Conservation (phyloP, 768 basidiomycete species). For the Hemileccinum rubropunctum region DNA sequence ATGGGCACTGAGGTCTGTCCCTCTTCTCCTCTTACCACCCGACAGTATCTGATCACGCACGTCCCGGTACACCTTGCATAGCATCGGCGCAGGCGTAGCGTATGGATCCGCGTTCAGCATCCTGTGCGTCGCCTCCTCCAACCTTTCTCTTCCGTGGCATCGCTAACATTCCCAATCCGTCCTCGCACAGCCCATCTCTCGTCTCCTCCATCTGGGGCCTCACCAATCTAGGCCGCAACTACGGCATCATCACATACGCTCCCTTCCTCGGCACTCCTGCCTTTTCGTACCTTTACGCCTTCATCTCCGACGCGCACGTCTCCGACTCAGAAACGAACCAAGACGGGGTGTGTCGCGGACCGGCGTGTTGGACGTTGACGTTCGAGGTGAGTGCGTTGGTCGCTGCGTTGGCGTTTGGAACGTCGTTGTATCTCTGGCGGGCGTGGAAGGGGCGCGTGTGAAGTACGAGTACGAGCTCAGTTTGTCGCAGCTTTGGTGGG, state of each 20-base stretch:
- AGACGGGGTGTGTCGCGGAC: constrained; percentile 49
- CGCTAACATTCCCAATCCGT: background rate
- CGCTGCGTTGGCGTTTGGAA: constrained; percentile 43
- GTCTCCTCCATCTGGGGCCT: constrained; percentile 71
- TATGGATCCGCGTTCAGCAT: constrained; percentile 74
- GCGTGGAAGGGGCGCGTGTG: constrained; percentile 59
- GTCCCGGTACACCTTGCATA: constrained; percentile 22
- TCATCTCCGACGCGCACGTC: constrained; percentile 53
- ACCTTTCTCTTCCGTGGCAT: background rate
- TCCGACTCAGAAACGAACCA: constrained; percentile 19
- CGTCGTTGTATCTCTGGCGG: constrained; percentile 55
- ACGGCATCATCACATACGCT: constrained; percentile 69
- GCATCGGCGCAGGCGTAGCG: constrained; percentile 62
- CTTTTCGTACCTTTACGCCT: constrained; percentile 80
- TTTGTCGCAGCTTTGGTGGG: too few species aligned
- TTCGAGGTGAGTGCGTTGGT: constrained; percentile 51
- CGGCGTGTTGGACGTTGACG: constrained; percentile 63
- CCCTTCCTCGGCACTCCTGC: constrained; percentile 72
- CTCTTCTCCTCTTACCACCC: background rate
- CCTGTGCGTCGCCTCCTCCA: constrained; percentile 50
- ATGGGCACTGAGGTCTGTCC: constrained; percentile 68
- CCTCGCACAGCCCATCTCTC: constrained; percentile 50
- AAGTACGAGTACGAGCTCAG: background rate
- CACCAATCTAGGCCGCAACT: constrained; percentile 71
- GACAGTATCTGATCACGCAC: background rate